phyloP scores from a whole-genome alignment of 2,329 filamentous ascomycete genomes.

The Whalleya microplaca region DNA sequence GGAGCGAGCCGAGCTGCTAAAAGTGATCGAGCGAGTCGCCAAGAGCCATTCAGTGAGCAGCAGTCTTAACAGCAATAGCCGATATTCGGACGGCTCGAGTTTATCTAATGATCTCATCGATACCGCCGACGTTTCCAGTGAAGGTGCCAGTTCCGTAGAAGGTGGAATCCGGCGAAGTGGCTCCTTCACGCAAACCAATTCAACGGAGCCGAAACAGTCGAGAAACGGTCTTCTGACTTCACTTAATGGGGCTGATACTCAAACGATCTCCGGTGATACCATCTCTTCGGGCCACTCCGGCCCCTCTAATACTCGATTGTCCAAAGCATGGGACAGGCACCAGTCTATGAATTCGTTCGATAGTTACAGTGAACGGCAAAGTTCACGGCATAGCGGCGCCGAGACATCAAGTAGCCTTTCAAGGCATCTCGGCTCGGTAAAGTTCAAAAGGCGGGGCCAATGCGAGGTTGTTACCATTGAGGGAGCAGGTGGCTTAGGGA shows the following conservation, averaged over 20 bases:
- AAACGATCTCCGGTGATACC: slow-evolving; percentile 45
- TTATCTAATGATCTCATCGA: slow-evolving; percentile 56
- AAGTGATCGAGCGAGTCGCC: slow-evolving; percentile 76
- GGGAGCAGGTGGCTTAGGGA: slow-evolving; percentile 66
- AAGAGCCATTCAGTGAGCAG: slow-evolving; percentile 60
- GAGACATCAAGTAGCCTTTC: slow-evolving; percentile 57
- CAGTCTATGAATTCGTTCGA: slow-evolving; percentile 53
- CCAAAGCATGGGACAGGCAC: slow-evolving; percentile 56
- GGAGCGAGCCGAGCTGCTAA: slow-evolving; percentile 71
- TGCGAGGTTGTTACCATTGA: slow-evolving; percentile 67
- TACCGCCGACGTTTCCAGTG: slow-evolving; percentile 59
- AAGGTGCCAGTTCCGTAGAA: slow-evolving; percentile 62
- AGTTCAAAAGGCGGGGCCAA: slow-evolving; percentile 64
- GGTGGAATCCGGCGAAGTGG: slow-evolving; percentile 53
- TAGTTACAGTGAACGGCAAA: slow-evolving; percentile 47
- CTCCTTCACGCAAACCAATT: slow-evolving; percentile 51
- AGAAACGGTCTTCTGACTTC: slow-evolving; percentile 48
- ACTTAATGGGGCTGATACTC: slow-evolving; percentile 33
- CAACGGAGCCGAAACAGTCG: slow-evolving; percentile 45
- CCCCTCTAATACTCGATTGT: slow-evolving; percentile 39
- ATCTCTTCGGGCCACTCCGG: slow-evolving; percentile 51
- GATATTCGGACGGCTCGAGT: slow-evolving; percentile 58
- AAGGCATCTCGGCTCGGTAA: slow-evolving; percentile 57
- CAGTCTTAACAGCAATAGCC: slow-evolving; percentile 46
- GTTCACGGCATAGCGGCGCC: slow-evolving; percentile 45